phyloP scores from a whole-genome alignment of 2,329 filamentous ascomycete genomes.

The Aspergillus candidus region DNA sequence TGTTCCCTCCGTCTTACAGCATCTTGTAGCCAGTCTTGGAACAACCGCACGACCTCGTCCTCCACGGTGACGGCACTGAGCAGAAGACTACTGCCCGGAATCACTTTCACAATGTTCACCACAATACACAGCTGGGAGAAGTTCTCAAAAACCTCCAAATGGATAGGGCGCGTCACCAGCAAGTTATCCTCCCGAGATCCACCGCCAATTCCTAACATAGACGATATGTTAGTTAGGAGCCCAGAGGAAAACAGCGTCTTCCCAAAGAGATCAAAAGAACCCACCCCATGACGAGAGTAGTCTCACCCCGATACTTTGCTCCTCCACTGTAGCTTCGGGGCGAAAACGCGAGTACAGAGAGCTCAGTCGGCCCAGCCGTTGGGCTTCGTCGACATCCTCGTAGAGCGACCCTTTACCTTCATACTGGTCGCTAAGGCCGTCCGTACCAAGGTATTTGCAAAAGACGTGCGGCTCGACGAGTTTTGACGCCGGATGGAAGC shows the following conservation, averaged over 20 bases:
- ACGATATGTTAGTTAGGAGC: not conserved
- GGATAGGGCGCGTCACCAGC: constrained; percentile 53
- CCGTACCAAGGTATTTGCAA: constrained; percentile 62
- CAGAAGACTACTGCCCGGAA: constrained; percentile 56
- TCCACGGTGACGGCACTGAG: constrained; percentile 59
- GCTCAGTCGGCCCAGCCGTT: constrained; percentile 44
- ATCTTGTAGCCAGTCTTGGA: constrained; percentile 62
- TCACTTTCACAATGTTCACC: constrained; percentile 62
- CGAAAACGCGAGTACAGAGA: constrained; percentile 65
- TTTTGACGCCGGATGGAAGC: constrained; percentile 66
- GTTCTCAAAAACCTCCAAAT: constrained; percentile 62
- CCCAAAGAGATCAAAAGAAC: constrained; percentile 3
- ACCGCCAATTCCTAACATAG: not conserved
- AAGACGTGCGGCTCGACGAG: constrained; percentile 62
- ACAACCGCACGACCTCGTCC: constrained; percentile 64
- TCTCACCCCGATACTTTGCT: constrained; percentile 3
- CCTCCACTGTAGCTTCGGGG: constrained; percentile 54
- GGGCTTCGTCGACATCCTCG: constrained; percentile 24
- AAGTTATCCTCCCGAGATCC: not conserved
- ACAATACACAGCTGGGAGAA: constrained; percentile 69
- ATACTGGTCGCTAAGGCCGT: constrained; percentile 48
- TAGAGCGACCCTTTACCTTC: constrained; percentile 35
- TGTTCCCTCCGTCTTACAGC: constrained; percentile 7
- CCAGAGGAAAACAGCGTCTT: not conserved
- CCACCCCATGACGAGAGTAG: constrained; percentile 12